Evolutionary conservation across 257 asterid species (phyloP), one percentile per base, ranked within the genome.

Genomic region (Catharanthus roseus): DNA sequence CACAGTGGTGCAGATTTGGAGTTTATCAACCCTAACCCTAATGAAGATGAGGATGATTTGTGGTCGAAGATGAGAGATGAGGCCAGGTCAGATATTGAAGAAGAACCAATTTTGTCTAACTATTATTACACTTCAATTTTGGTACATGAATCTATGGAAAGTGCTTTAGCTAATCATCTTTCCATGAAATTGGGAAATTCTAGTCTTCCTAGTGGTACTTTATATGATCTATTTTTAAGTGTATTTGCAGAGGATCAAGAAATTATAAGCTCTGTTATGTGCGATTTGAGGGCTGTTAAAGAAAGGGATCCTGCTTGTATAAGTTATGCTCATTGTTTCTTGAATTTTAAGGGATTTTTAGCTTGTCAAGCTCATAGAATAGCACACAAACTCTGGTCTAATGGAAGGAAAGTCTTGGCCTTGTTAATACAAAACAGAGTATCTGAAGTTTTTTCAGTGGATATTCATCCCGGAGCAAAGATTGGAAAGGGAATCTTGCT

Each of bases 301-400:
- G 93, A 86, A 74, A 82, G 97, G 74, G 98, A 92, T 72, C 98
- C 98, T 2, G 98, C 97, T 42, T 92, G 98, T 77, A 86, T 92
- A 29, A 87, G 95, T 68, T 90, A 85, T 36, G 89, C 85, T 0
- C 96, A 92, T 68, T 88, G 96, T 76, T 88, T 92, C 81, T 75
- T 92, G 82, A 90, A 88, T 78, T 92, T 86, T 18, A 92, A 92
- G 72, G 98, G 97, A 0, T 92, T 92, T 61, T 62, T 90, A 41
- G 97, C 96, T 0, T 83, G 89, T 53, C 93, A 92, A 39, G 85
- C 95, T 33, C 97, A 92, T 57, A 80, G 98, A 62, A 72, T 92
- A 24, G 93, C 90, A 0, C 95, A 92, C 70, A 80, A 82, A 53
- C 57, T 92, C 1, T 92, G 98, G 98, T 77, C 82, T 16, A 83